Evolutionary conservation across 2,329 filamentous ascomycete species (phyloP).

Genomic region (Didymella exigua): DNA sequence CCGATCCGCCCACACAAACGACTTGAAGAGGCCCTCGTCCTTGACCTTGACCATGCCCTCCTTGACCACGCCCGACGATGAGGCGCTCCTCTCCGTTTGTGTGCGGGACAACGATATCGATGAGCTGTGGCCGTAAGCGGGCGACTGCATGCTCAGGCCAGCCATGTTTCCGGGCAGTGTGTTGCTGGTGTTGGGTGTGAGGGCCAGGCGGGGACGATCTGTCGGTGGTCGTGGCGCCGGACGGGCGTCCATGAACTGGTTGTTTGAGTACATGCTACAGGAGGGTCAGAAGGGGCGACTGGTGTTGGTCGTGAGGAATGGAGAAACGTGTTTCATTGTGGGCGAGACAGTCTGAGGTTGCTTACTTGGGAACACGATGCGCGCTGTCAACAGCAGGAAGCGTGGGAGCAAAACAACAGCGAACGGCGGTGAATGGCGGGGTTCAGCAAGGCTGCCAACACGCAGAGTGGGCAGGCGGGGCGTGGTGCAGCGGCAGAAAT

Average conservation of each 20-base stretch:
- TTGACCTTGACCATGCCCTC: slow-evolving; percentile 84
- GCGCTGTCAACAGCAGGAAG: slow-evolving; percentile 23
- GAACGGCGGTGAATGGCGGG: slow-evolving; percentile 40
- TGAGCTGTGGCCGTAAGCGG: slow-evolving; percentile 50
- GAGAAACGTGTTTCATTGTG: background rate
- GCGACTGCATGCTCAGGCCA: slow-evolving; percentile 74
- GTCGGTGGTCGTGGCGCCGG: slow-evolving; percentile 89
- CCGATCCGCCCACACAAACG: slow-evolving; percentile 86
- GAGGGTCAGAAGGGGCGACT: background rate
- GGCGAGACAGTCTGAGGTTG: slow-evolving; percentile 13
- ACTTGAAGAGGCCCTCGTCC: slow-evolving; percentile 84
- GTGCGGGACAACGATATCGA: slow-evolving; percentile 49
- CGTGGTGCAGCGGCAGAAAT: slow-evolving; percentile 16
- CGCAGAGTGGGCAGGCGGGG: slow-evolving; percentile 13
- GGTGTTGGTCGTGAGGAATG: slow-evolving; percentile 4
- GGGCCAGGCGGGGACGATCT: slow-evolving; percentile 79
- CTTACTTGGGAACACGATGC: slow-evolving; percentile 36
- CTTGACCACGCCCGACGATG: slow-evolving; percentile 50
- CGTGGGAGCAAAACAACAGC: slow-evolving; percentile 18
- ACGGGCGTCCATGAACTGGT: slow-evolving; percentile 93
- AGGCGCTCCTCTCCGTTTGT: slow-evolving; percentile 49
- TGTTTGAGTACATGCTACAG: slow-evolving; percentile 64
- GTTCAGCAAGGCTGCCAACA: slow-evolving; percentile 13
- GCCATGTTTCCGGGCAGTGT: slow-evolving; percentile 75
- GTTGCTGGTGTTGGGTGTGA: slow-evolving; percentile 74